Evolutionary conservation across 352 stramenopile species (phyloP), one percentile per base, ranked within the genome.

Genomic region (Elongisporangium anandrum): DNA sequence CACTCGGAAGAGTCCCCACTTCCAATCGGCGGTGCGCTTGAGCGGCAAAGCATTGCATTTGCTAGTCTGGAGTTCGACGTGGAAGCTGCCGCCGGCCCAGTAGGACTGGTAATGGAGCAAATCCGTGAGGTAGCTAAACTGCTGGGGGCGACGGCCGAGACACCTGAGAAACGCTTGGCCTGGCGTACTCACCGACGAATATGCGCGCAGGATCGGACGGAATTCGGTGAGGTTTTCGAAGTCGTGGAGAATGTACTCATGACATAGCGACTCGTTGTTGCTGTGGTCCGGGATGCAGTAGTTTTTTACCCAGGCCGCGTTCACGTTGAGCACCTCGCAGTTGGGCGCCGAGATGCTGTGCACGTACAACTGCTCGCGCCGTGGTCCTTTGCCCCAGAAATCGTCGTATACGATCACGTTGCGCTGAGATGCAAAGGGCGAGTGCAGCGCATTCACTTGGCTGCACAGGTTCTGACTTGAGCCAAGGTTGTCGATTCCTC

Each of bases 61-160:
- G 51, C 79, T 88, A 15, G 63, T 81, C 24, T 85, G 72, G 19
- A 88, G 68, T 54, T 85, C 66, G 10, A 88, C 58, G 52, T 79
- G 68, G 53, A 77, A 83, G 26, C 68, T 73, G 0, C 72, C 77
- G 4, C 79, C 79, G 0, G 79, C 66, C 79, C 76, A 88, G 54
- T 73, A 87, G 2, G 68, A 75, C 57, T 85, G 72, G 12, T 81
- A 66, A 13, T 81, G 70, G 70, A 88, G 71, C 51, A 87, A 57
- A 57, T 88, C 79, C 16, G 79, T 84, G 10, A 85, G 77, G 59
- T 76, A 88, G 22, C 65, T 59, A 59, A 88, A 88, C 4, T 62
- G 50, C 0, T 52, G 50, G 15, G 67, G 39, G 0, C 76, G 72
- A 16, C 79, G 72, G 4, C 75, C 77, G 13, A 59, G 54, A 53